These are phyloP conservation scores for Hymenoscyphus albidus DNA, from an alignment of 2,329 filamentous ascomycete species.

Conservation along the genomic window DNA sequence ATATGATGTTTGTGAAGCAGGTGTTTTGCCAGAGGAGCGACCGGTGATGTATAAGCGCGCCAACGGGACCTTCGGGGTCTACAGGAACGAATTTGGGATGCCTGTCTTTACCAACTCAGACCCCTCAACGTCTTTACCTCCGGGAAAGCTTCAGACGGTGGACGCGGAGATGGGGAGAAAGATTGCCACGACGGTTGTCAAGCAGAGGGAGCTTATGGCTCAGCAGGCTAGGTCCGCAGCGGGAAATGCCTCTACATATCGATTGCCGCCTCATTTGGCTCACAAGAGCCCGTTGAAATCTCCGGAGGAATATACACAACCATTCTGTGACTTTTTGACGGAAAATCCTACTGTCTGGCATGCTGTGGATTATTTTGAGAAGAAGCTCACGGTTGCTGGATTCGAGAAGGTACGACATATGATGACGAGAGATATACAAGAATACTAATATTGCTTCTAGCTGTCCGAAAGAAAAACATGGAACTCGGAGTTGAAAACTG, in stretches of 20 bases:
- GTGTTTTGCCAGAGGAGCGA: background rate
- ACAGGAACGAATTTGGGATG: too few relatives aligned
- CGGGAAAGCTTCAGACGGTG: too few relatives aligned
- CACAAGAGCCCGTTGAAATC: slow-evolving; percentile 18
- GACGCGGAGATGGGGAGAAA: too few relatives aligned
- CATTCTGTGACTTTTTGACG: slow-evolving; percentile 83
- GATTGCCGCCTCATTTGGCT: background rate
- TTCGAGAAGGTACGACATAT: slow-evolving; percentile 60
- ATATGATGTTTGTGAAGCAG: background rate
- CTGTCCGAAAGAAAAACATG: slow-evolving; percentile 78
- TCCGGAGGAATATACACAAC: slow-evolving; percentile 69
- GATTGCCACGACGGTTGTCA: too few relatives aligned
- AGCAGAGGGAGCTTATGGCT: too few relatives aligned
- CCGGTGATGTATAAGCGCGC: background rate
- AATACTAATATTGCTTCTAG: slow-evolving; percentile 38
- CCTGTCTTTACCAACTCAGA: too few relatives aligned
- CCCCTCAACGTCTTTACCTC: too few relatives aligned
- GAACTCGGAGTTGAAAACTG: slow-evolving; percentile 65
- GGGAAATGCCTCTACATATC: background rate
- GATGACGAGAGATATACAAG: background rate
- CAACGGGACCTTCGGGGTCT: too few relatives aligned
- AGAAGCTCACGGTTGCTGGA: slow-evolving; percentile 66
- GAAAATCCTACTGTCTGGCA: slow-evolving; percentile 94
- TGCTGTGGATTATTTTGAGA: slow-evolving; percentile 73
- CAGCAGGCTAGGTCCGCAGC: too few relatives aligned